These are phyloP conservation scores for Stachybotrys chlorohalonatus DNA, from an alignment of 2,329 filamentous ascomycete species.

Conservation along the genomic window DNA sequence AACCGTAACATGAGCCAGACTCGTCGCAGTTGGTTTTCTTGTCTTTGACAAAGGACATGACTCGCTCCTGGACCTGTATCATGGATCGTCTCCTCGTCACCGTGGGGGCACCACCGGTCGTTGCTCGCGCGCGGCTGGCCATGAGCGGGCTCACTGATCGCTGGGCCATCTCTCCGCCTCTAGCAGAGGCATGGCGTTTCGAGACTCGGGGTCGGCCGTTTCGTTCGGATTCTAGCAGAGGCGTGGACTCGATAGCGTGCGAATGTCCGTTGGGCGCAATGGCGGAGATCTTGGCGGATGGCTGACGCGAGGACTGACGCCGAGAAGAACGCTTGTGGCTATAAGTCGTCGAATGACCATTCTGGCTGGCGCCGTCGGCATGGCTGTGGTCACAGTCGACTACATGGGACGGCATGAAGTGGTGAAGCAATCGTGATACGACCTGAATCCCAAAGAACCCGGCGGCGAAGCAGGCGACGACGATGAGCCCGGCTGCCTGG, in stretches of 20 bases:
- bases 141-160: constrained; percentile 13
- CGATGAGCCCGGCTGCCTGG: constrained; percentile 55
- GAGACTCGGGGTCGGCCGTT: constrained; percentile 14
- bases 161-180: constrained; percentile 19
- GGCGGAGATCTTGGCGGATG: constrained; percentile 8
- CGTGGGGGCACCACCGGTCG: constrained; percentile 16
- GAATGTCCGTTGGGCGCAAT: constrained; percentile 9
- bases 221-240: constrained; percentile 29
- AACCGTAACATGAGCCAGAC: constrained; percentile 52
- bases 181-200: constrained; percentile 17
- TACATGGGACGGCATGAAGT: constrained; percentile 67
- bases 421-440: constrained; percentile 63
- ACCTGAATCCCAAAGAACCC: constrained; percentile 71
- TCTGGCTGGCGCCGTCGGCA: constrained; percentile 36
- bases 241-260: constrained; percentile 35
- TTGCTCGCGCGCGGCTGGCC: constrained; percentile 13
- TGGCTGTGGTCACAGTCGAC: constrained; percentile 74
- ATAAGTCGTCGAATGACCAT: constrained; percentile 12
- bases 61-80: constrained; percentile 42
- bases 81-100: constrained; percentile 43
- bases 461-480: constrained; percentile 60
- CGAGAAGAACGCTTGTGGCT: constrained; percentile 20
- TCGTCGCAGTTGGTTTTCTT: constrained; percentile 55
- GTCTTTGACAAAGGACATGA: constrained; percentile 58
- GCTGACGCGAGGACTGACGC: constrained; percentile 16